Conservation (phyloP, 2,329 filamentous ascomycete species). For the Verticillium nonalfalfae region DNA sequence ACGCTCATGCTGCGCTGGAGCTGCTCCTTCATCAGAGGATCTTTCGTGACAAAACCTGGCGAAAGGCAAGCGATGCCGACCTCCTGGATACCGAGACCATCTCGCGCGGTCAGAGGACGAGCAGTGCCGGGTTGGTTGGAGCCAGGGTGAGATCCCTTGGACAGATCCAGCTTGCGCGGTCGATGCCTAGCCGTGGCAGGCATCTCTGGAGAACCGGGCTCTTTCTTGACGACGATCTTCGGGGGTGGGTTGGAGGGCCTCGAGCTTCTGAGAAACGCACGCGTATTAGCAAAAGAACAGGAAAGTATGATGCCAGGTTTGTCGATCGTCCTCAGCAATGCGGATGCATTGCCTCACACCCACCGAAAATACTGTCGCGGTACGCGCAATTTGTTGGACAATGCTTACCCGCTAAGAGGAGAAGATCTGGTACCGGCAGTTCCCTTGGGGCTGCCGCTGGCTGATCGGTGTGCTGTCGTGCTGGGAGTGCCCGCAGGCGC, state of each 20-base stretch:
- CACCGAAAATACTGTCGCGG: not conserved
- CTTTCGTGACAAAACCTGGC: conserved; percentile 91
- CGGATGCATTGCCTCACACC: not conserved
- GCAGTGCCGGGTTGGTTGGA: conserved; percentile 53
- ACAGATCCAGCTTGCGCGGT: conserved; percentile 72
- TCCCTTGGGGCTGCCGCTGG: conserved; percentile 48
- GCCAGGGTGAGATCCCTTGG: conserved; percentile 49
- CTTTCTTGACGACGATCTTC: conserved; percentile 94
- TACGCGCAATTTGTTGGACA: not conserved
- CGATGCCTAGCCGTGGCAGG: conserved; percentile 61
- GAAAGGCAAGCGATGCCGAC: conserved; percentile 92
- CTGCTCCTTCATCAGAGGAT: conserved; percentile 95
- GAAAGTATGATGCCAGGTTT: not conserved
- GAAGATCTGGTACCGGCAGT: conserved; percentile 44
- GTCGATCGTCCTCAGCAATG: not conserved
- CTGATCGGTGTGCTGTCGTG: conserved; percentile 38
- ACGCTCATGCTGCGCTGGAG: conserved; percentile 91
- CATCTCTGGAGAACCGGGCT: conserved; percentile 81
- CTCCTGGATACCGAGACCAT: conserved; percentile 79
- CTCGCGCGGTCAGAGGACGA: conserved; percentile 72
- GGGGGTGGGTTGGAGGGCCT: conserved; percentile 52
- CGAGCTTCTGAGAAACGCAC: conserved; percentile 25
- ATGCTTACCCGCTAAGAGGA: conserved; percentile 53
- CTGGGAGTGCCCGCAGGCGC: conserved; percentile 33
- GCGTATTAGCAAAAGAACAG: not conserved